Evolutionary conservation across 805 yeast genomes (phyloP).

Genomic region (Saturnispora kantuleensis): DNA sequence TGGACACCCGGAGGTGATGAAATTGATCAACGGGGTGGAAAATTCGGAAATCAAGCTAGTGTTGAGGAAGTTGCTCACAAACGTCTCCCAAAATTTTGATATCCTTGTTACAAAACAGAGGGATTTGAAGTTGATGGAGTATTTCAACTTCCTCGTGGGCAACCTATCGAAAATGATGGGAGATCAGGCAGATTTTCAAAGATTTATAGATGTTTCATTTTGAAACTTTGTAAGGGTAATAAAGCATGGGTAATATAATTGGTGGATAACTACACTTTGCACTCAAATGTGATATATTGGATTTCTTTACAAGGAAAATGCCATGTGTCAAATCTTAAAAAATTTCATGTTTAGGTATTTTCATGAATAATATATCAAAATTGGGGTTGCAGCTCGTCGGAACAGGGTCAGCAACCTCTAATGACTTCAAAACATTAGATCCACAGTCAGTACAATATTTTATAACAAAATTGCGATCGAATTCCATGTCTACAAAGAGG

Average conservation of each 20-base stretch:
- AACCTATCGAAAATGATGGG: slow-evolving; percentile 27
- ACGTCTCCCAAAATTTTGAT: slow-evolving; percentile 24
- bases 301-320: background rate
- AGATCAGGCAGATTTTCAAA: slow-evolving; percentile 19
- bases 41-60: slow-evolving; percentile 23
- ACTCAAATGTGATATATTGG: background rate
- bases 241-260: too few species aligned
- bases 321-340: background rate
- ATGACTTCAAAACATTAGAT: background rate
- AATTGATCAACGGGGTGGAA: slow-evolving; percentile 20
- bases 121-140: slow-evolving; percentile 23
- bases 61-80: slow-evolving; percentile 24
- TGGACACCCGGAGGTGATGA: slow-evolving; percentile 21
- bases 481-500: slow-evolving; percentile 31
- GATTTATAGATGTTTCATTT: slow-evolving; percentile 18
- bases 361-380: slow-evolving; percentile 15
- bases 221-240: background rate
- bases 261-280: slow-evolving; percentile 8
- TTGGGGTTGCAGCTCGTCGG: slow-evolving; percentile 27
- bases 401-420: slow-evolving; percentile 13
- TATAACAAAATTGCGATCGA: slow-evolving; percentile 29
- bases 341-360: background rate
- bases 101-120: slow-evolving; percentile 10
- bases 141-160: slow-evolving; percentile 24
- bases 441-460: slow-evolving; percentile 33